These are phyloP conservation scores for Teunomyces barrocoloradensis DNA, from an alignment of 805 yeast species.

Conservation along the genomic window DNA sequence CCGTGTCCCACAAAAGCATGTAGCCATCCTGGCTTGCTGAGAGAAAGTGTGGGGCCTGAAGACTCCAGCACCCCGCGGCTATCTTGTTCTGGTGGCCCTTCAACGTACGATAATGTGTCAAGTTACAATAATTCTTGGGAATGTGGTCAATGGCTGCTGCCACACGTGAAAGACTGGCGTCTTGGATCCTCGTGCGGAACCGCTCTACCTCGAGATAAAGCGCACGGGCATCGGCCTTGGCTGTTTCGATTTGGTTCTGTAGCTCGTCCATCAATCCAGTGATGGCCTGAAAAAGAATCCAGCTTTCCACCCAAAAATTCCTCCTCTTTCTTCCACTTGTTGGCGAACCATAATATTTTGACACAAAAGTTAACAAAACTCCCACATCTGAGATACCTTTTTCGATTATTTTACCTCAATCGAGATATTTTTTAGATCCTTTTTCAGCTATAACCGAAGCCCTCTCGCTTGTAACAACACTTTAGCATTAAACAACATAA, in stretches of 20 bases:
- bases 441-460: too few relatives aligned
- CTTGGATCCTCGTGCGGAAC: conserved; percentile 41
- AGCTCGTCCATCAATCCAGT: neutral
- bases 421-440: too few relatives aligned
- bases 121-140: conserved; percentile 20
- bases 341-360: too few relatives aligned
- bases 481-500: too few relatives aligned
- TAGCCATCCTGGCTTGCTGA: conserved; percentile 87
- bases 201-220: conserved; percentile 51
- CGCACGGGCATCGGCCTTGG: conserved; percentile 45
- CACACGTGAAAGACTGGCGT: conserved; percentile 44
- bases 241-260: conserved; percentile 15
- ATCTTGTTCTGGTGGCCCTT: conserved; percentile 75
- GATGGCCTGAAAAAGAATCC: neutral
- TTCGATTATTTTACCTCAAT: too few relatives aligned
- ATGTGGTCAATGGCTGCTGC: conserved; percentile 31
- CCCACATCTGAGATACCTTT: too few relatives aligned
- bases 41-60: conserved; percentile 56
- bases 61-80: conserved; percentile 65
- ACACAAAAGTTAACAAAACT: too few relatives aligned
- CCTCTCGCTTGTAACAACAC: too few relatives aligned
- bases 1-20: conserved; percentile 78
- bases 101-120: conserved; percentile 38
- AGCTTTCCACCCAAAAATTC: too few relatives aligned
- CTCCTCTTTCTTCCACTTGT: too few relatives aligned